Base-by-base conservation (phyloP, 495 filamentous ascomycete genomes). In the Lentithecium fluviatile region DNA sequence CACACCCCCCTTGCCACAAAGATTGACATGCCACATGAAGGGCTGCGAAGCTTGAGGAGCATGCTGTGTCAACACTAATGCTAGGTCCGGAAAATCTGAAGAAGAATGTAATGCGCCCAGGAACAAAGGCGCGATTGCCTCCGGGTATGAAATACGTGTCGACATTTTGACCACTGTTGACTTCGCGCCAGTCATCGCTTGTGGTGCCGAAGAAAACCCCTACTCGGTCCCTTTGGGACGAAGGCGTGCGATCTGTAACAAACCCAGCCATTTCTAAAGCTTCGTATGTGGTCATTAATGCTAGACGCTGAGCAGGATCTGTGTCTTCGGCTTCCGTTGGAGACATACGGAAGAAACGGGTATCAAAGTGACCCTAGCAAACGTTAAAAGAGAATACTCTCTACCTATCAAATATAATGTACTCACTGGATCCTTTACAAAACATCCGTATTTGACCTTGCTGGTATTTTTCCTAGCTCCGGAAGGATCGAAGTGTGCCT, bases 181-280 rank as follows among this genome's bases (percentile, higher is more conserved):
- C 59, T 48, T 69, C 68, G 10, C 49, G 50, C 68, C 68, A 74
- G 51, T 74, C 72, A 36, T 72, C 56, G 45, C 69, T 71, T 20
- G 73, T 73, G 11, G 55, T 65, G n/a, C 75, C 76, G 52, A 69
- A 69, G 55, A 74, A 75, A 26, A 72, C 64, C 25, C 74, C 75
- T 6, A 75, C 72, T 17, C 68, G 58, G 42, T 68, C 62, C 6
- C 55, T 58, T 45, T 69, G 58, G 7, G 68, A 67, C 6, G 71
- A 72, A 19, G 67, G 26, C 7, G 55, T 58, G n/a, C 55, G 43
- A 21, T 74, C 70, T 20, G 56, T 46, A 10, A 73, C 70, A 46
- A 72, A 69, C 17, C 76, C 75, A 24, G 74, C 71, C 38, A 61
- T 54, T 56, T 78, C 75, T 11, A 78, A 59, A 0, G 68, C 74